Base-by-base conservation (phyloP, 805 yeast genomes). In the Grigorovia humatica region DNA sequence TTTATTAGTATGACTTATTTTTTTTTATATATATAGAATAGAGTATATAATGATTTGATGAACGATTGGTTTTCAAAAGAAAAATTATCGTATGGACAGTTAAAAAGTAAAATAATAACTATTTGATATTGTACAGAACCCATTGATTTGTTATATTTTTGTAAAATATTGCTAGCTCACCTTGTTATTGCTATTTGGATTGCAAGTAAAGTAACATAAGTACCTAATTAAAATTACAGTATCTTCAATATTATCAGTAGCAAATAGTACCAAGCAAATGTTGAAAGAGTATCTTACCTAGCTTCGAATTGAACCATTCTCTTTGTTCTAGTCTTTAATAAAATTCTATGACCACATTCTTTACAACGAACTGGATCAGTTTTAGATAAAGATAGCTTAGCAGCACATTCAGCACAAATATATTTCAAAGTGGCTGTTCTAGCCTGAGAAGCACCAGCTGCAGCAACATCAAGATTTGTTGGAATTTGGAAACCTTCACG, bases 291-390 rank as follows among this genome's bases (percentile, higher is more conserved):
- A 23, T 23, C 17, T 68, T 64, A 84, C 67, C 90, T 79, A 32
- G 91, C 90, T 69, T 84, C 90, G 65, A 84, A 85, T 70, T 85
- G 90, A 50, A 85, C 95, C 95, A 91, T 88, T 75, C 98, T 82
- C 77, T 90, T 87, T 48, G 98, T 91, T 75, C 99, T 85, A 55
- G 96, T 96, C 75, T 93, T 93, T 75, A 91, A 88, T 56, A 93
- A 75, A 54, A 93, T 97, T 74, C 99, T 85, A 74, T 93, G 98
- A 57, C 99, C 99, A 72, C 99, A 93, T 61, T 90, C 96, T 72
- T 89, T 90, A 74, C 99, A 93, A 74, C 98, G 86, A 57, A 93
- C 96, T 32, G 98, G 96, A 69, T 93, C 99, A 60, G 86, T 88
- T 72, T 91, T 88, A 50, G 88, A 83, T 59, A 93, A 79, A 2